phyloP scores from a whole-genome alignment of 1,139 yeast species.

The Candida smagusa region DNA sequence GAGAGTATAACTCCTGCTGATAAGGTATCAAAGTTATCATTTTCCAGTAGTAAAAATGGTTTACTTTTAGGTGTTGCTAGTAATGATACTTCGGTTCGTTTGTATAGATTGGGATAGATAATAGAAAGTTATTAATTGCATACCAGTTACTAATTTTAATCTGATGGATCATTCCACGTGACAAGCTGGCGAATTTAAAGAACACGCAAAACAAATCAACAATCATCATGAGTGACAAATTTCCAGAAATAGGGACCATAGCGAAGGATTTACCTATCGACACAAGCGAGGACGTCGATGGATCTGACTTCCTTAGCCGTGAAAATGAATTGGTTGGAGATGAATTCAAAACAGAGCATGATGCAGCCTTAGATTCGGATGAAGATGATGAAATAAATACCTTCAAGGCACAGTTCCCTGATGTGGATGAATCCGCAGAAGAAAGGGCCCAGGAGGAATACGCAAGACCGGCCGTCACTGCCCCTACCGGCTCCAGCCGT shows the following conservation, averaged over 20 bases:
- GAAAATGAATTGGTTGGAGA: conserved; percentile 85
- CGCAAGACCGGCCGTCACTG: conserved; percentile 20
- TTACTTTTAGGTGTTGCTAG: conserved; percentile 62
- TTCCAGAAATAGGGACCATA: conserved; percentile 72
- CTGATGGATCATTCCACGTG: too few relatives aligned
- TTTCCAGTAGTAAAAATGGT: conserved; percentile 34
- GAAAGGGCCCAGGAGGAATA: conserved; percentile 16
- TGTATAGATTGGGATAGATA: conserved; percentile 30
- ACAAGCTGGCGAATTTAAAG: not conserved
- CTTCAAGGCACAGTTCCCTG: conserved; percentile 68
- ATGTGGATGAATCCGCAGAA: conserved; percentile 34
- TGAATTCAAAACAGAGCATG: conserved; percentile 71
- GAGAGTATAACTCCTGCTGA: conserved; percentile 53
- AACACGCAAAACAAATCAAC: conserved; percentile 1
- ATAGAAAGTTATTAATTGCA: not conserved
- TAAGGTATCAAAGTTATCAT: conserved; percentile 56
- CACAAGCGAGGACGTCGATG: conserved; percentile 20
- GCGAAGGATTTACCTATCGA: conserved; percentile 31
- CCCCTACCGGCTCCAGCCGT: conserved; percentile 44
- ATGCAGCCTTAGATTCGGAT: conserved; percentile 50
- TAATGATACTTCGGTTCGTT: conserved; percentile 64
- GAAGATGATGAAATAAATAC: conserved; percentile 66
- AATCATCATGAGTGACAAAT: conserved; percentile 71
- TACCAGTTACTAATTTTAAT: not conserved
- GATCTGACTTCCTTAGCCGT: conserved; percentile 72